A percentile compares a stretch with the other conserved stretches of the same genome.
phyloP scores from a whole-genome alignment of 306 rosid genomes.

The Comarum palustre region DNA sequence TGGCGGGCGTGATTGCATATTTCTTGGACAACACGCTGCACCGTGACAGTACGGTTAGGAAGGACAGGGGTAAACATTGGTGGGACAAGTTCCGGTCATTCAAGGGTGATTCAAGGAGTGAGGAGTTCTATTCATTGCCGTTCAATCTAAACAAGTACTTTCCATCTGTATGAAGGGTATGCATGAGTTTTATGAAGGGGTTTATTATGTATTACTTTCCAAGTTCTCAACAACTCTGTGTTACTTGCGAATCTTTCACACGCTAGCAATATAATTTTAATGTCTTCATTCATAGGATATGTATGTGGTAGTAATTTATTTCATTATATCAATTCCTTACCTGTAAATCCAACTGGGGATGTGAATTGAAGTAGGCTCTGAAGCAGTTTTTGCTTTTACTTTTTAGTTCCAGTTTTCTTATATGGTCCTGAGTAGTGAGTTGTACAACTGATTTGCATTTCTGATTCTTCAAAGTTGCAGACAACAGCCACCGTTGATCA shows the following conservation, averaged over 20 bases:
- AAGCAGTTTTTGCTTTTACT: slow-evolving; percentile 20
- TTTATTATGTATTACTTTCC: slow-evolving; percentile 17
- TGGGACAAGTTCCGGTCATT: slow-evolving; percentile 89
- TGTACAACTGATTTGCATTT: background rate
- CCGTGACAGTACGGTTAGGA: slow-evolving; percentile 50
- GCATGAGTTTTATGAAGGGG: slow-evolving; percentile 11
- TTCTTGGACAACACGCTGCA: slow-evolving; percentile 87
- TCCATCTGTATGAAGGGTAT: slow-evolving; percentile 71
- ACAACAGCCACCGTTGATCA: background rate
- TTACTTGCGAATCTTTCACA: slow-evolving; percentile 16
- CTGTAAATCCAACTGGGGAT: slow-evolving; percentile 50
- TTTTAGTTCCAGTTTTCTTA: background rate
- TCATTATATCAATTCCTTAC: slow-evolving; percentile 36
- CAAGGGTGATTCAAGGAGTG: slow-evolving; percentile 77
- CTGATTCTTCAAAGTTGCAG: no score
- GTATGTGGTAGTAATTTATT: slow-evolving; percentile 36
- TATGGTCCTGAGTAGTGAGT: background rate
- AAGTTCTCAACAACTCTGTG: slow-evolving; percentile 11
- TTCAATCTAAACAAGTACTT: slow-evolving; percentile 93
- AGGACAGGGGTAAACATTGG: slow-evolving; percentile 97
- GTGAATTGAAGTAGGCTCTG: slow-evolving; percentile 34
- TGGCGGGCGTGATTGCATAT: slow-evolving; percentile 77
- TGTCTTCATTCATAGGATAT: slow-evolving; percentile 33
- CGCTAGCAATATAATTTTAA: slow-evolving; percentile 37
- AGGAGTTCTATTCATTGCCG: slow-evolving; percentile 91